Conservation (phyloP, 305 asterid genomes). For the Petunia hybrid region DNA sequence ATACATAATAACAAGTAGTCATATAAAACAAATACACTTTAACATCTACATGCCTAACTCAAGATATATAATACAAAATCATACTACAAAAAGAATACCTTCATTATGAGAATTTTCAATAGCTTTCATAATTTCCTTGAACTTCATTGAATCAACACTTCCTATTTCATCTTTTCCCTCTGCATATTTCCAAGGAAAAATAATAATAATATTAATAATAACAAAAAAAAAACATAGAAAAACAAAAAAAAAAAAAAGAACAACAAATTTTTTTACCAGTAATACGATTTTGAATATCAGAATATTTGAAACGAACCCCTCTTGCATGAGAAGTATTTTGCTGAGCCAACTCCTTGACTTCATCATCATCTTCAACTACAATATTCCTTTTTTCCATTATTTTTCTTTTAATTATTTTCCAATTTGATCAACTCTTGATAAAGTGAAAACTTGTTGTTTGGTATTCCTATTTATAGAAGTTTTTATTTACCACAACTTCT, state of each 20-base stretch:
- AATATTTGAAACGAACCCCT: slow-evolving; percentile 41
- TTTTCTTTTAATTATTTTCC: not conserved
- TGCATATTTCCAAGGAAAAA: slow-evolving; percentile 31
- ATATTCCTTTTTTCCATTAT: not conserved
- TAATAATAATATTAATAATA: not conserved
- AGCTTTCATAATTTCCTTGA: slow-evolving; percentile 45
- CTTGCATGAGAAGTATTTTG: slow-evolving; percentile 33
- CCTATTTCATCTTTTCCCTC: slow-evolving; percentile 52
- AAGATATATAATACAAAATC: not conserved
- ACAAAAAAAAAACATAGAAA: not conserved
- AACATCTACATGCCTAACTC: too few species aligned
- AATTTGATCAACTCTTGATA: not conserved
- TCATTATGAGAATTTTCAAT: slow-evolving; percentile 49
- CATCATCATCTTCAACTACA: not conserved
- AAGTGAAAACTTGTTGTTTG: not conserved
- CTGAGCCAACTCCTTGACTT: slow-evolving; percentile 7
- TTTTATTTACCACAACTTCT: not conserved
- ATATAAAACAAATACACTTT: too few species aligned
- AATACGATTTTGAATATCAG: slow-evolving; percentile 42
- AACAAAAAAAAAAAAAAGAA: not conserved
- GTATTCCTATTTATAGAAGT: not conserved
- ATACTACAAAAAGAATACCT: slow-evolving; percentile 41
- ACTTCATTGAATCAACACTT: slow-evolving; percentile 39
- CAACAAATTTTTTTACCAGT: slow-evolving; percentile 29
- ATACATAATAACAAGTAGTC: too few species aligned